Evolutionary conservation across 2,329 filamentous ascomycete genomes (phyloP).

Genomic region (Teratosphaeria epicoccoides): DNA sequence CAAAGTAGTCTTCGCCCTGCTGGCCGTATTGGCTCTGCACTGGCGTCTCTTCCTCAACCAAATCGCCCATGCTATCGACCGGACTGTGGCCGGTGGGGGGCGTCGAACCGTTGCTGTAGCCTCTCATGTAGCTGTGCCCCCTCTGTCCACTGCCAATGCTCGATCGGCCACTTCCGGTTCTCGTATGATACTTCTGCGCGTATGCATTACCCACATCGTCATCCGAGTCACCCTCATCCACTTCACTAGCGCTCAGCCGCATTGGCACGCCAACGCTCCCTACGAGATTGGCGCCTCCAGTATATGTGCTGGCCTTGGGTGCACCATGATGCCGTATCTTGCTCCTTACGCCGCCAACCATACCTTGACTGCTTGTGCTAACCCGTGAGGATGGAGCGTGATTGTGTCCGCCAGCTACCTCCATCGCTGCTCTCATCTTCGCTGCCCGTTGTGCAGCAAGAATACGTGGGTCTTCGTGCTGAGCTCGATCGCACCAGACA

Average conservation of each 20-base stretch:
- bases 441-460: constrained; percentile 75
- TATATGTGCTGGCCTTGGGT: constrained; percentile 64
- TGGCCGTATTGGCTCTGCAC: constrained; percentile 27
- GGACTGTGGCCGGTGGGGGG: constrained; percentile 38
- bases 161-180: constrained; percentile 64
- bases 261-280: constrained; percentile 76
- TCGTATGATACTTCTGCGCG: constrained; percentile 48
- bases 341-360: constrained; percentile 51
- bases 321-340: constrained; percentile 87
- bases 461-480: constrained; percentile 79
- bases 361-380: constrained; percentile 25
- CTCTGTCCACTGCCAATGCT: constrained; percentile 39
- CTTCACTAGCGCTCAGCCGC: constrained; percentile 86
- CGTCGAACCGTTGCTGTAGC: constrained; percentile 41
- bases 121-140: constrained; percentile 27
- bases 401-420: constrained; percentile 58
- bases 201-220: constrained; percentile 28
- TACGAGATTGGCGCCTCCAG: constrained; percentile 55
- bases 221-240: constrained; percentile 74
- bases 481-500: constrained; percentile 92
- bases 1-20: constrained; percentile 33
- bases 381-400: constrained; percentile 17
- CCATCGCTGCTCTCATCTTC: constrained; percentile 73
- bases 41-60: constrained; percentile 37
- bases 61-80: constrained; percentile 30